Base-by-base conservation (phyloP, 23 red algal species). In the Gracilariopsis chorda region DNA sequence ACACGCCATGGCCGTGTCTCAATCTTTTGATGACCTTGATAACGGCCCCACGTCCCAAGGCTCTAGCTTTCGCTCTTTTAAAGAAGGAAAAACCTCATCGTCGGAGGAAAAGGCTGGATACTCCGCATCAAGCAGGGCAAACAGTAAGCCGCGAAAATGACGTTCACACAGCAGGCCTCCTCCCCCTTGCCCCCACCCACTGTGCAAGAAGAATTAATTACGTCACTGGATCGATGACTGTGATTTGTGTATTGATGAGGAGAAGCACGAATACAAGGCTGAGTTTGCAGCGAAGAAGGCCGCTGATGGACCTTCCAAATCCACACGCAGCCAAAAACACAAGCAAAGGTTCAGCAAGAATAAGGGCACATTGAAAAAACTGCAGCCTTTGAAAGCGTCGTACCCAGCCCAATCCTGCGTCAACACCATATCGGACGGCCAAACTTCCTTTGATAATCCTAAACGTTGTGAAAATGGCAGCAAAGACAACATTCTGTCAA, bases 221-320 rank as follows among this genome's bases (percentile, higher is more conserved):
- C 77, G 55, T 25, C 78, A 82, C 24, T 60, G 47, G 48, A 32
- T 82, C 20, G 34, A 61, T 13, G 78, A 82, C 78, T 82, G 78
- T 39, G 9, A 49, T 32, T 24, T 14, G 19, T 25, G 27, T 40
- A 64, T 52, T 7, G 53, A 63, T 63, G 33, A 58, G 3, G 14
- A 82, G 20, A 82, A 82, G 29, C 7, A 20, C 13, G 19, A 82
- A 8, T 30, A 58, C 37, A 30, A 58, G 37, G 78, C 53, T 20
- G 53, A 36, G 5, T 32, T 82, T 56, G 7, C 47, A 16, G 78
- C 68, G 10, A 27, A 74, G 35, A 74, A 74, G 34, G 68, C 39
- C 2, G 35, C 68, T 14, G 68, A 74, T 16, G 35, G 68, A 3
- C 68, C 68, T 2, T 9, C 5, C 44, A 74, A 45, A 48, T 46